Evolutionary conservation across 164 flowering plant genomes (phyloP).

Genomic region (Berberis vulgaris): DNA sequence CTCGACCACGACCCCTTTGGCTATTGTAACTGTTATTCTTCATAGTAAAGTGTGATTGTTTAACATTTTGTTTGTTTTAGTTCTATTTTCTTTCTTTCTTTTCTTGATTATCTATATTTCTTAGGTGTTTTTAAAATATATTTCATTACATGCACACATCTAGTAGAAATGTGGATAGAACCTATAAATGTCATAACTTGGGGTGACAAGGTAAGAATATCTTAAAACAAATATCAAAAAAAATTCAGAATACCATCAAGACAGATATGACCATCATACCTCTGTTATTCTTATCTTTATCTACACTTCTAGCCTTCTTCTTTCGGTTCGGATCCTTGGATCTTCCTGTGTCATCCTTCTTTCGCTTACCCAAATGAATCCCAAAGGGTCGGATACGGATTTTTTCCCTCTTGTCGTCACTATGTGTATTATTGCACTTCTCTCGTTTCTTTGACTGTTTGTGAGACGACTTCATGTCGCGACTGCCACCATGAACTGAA

Average conservation of each 20-base stretch:
- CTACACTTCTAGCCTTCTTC: conserved; percentile 47
- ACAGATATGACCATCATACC: conserved; percentile 3
- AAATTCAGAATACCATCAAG: not conserved
- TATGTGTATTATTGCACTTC: conserved; percentile 13
- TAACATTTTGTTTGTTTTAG: no score
- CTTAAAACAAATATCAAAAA: no score
- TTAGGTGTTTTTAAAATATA: no score
- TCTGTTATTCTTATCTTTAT: conserved; percentile 32
- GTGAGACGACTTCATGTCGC: conserved; percentile 12
- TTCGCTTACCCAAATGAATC: conserved; percentile 32
- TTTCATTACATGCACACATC: no score
- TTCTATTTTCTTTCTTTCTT: no score
- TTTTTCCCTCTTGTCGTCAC: conserved; percentile 22
- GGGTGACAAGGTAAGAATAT: no score
- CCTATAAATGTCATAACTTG: no score
- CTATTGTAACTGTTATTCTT: no score
- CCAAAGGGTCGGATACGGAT: conserved; percentile 19
- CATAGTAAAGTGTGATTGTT: no score
- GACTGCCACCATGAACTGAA: conserved; percentile 19
- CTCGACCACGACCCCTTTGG: no score
- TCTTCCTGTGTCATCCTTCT: conserved; percentile 36
- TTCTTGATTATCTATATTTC: no score
- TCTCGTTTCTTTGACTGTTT: conserved; percentile 26
- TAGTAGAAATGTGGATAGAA: no score
- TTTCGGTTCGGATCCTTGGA: conserved; percentile 45